Percentiles rank a stretch among this genome's conserved stretches.
These are phyloP conservation scores for Tagetes erecta DNA, from an alignment of 129 eudicot genomes.

Conservation along the genomic window DNA sequence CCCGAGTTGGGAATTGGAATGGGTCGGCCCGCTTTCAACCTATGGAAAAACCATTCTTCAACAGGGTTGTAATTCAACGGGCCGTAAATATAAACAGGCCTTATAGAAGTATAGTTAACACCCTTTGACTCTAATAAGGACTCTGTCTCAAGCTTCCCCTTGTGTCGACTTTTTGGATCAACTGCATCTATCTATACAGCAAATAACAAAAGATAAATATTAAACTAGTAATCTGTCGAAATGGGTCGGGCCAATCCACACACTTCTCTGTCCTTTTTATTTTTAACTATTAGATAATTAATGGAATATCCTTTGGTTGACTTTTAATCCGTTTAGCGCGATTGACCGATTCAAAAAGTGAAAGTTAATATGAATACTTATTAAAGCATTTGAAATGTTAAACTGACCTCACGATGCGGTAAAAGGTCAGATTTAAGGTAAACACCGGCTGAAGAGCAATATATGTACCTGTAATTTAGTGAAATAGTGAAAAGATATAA, in stretches of 20 bases:
- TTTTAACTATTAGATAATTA: background rate
- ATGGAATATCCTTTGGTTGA: background rate
- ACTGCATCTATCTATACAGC: conserved; percentile 72
- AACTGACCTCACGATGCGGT: conserved; percentile 87
- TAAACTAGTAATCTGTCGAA: background rate
- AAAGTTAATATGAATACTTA: background rate
- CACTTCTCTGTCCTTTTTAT: conserved; percentile 1
- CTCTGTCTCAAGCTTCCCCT: conserved; percentile 98
- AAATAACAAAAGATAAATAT: background rate
- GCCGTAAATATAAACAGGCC: conserved; percentile 97
- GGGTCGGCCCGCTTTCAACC: conserved; percentile 91
- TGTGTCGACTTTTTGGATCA: conserved; percentile 98
- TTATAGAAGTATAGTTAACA: conserved; percentile 80
- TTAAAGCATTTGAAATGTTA: conserved; percentile 5
- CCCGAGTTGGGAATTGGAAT: conserved; percentile 95
- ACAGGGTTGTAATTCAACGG: conserved; percentile 98
- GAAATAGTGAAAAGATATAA: background rate
- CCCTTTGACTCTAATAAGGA: conserved; percentile 63
- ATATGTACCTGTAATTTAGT: conserved; percentile 70
- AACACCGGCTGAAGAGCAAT: conserved; percentile 98
- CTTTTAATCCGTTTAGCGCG: background rate
- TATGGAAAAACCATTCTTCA: conserved; percentile 99
- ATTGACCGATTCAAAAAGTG: conserved; percentile 3
- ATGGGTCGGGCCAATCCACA: background rate
- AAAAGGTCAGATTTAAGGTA: conserved; percentile 87